Base-by-base conservation (phyloP, 2,329 filamentous ascomycete species). In the Fusarium goolgardi region DNA sequence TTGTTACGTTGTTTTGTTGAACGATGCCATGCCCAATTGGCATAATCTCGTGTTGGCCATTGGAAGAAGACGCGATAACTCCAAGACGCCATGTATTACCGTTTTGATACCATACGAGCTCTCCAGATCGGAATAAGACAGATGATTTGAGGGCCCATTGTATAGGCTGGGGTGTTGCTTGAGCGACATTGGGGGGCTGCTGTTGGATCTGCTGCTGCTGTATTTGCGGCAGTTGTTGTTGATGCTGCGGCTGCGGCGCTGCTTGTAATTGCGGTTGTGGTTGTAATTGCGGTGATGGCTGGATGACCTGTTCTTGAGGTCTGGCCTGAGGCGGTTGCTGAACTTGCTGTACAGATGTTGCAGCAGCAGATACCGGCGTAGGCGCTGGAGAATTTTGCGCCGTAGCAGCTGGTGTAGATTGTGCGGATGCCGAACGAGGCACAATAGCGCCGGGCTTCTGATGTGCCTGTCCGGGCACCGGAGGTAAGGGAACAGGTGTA, bases 41-140 rank as follows among this genome's bases (percentile, higher is more conserved):
- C n/a, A 81, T 76, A 32, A 84, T 71, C 55, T 79, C 77, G 41
- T 79, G 74, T 47, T 74, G 71, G 11, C 73, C 70, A 6, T 66
- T 72, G n/a, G 65, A 71, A 16, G 76, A 75, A 64, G 73, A 60
- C 34, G 77, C 65, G 59, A 85, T 79, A 50, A 85, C 74, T 7
- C 83, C 84, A 1, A 86, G 76, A 34, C 83, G 81, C 82, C 84
- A 85, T 1, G 81, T 80, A 23, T 75, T 78, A 9, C 78, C 78
- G 25, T 82, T 82, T 64, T 81, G 79, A 59, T 79, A 85, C 84
- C 84, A 86, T 8, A 85, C 81, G 18, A 85, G 75, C 64, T 86
- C 84, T 39, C 84, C 84, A 2, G 78, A 74, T 52, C 83, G 80
- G 65, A 84, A 86, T 11, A 85, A 73, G 5, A 77, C 65, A 18